Conservation (phyloP, 306 rosid genomes). For the Alnus glutinosa region DNA sequence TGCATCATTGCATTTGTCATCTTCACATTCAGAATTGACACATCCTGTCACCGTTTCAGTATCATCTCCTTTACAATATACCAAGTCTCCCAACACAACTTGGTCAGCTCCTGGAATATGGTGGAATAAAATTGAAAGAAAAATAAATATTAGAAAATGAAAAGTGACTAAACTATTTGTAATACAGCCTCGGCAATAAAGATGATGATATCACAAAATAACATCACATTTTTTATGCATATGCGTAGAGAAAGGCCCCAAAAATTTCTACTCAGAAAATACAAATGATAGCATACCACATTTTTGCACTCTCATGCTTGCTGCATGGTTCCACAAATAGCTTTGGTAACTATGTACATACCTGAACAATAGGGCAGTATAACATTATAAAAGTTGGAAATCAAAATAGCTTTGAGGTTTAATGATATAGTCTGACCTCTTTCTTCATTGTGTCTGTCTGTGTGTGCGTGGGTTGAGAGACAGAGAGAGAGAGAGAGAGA, state of each 20-base stretch:
- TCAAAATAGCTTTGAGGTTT: slow-evolving; percentile 3
- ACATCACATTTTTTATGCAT: slow-evolving; percentile 9
- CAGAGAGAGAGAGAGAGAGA: not conserved
- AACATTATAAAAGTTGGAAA: slow-evolving; percentile 12
- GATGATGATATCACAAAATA: slow-evolving; percentile 7
- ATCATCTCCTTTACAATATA: slow-evolving; percentile 61
- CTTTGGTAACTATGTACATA: slow-evolving; percentile 97
- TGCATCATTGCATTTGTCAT: slow-evolving; percentile 37
- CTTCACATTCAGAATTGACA: slow-evolving; percentile 48
- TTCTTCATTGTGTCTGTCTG: not conserved
- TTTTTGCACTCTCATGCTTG: slow-evolving; percentile 85
- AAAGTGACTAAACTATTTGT: slow-evolving; percentile 8
- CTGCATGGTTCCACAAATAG: slow-evolving; percentile 94
- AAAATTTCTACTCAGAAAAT: slow-evolving; percentile 1
- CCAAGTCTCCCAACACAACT: slow-evolving; percentile 86
- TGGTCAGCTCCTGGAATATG: slow-evolving; percentile 62
- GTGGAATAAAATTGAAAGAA: slow-evolving; percentile 14
- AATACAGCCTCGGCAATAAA: slow-evolving; percentile 26
- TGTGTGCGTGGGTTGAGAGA: slow-evolving; percentile 12
- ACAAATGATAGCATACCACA: slow-evolving; percentile 58
- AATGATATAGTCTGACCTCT: slow-evolving; percentile 16
- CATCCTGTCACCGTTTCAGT: slow-evolving; percentile 39
- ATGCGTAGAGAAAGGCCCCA: slow-evolving; percentile 9
- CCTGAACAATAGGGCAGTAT: slow-evolving; percentile 44
- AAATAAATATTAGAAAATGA: not conserved